Evolutionary conservation across 495 filamentous ascomycete genomes (phyloP).

Genomic region (Parathielavia hyrcaniae): DNA sequence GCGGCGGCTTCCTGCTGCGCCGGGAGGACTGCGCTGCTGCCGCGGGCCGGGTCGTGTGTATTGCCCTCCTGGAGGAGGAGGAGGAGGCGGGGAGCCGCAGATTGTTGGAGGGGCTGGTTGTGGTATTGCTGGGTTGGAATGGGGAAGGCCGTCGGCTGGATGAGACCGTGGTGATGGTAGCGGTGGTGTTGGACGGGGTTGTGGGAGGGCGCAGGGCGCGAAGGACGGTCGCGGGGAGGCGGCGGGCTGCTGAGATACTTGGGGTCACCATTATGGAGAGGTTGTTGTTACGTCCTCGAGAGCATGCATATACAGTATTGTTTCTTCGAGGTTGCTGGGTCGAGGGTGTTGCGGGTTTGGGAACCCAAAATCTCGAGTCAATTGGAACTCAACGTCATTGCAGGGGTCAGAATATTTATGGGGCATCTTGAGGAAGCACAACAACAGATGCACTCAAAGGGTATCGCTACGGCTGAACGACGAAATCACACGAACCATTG

Average conservation of each 20-base stretch:
- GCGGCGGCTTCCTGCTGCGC: conserved; percentile 11
- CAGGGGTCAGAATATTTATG: conserved; percentile 14
- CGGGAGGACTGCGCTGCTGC: background rate
- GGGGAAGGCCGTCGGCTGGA: background rate
- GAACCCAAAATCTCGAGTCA: background rate
- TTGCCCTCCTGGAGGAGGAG: background rate
- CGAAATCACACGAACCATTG: no score
- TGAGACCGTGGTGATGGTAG: background rate
- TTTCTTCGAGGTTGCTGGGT: background rate
- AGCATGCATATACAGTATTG: background rate
- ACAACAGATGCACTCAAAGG: no score
- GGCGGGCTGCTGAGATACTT: background rate
- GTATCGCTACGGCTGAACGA: no score
- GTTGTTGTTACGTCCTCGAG: background rate
- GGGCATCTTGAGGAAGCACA: background rate
- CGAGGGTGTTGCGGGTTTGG: background rate
- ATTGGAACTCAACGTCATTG: conserved; percentile 23
- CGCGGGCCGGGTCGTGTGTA: background rate
- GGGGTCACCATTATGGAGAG: conserved; percentile 12
- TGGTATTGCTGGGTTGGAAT: background rate
- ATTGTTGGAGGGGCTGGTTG: background rate
- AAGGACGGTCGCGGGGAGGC: conserved; percentile 3
- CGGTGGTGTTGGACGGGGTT: conserved; percentile 2
- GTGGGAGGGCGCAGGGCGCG: conserved; percentile 12
- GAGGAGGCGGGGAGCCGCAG: no score